Evolutionary conservation across 306 rosid genomes (phyloP).

Genomic region (Cicer cuneatum): DNA sequence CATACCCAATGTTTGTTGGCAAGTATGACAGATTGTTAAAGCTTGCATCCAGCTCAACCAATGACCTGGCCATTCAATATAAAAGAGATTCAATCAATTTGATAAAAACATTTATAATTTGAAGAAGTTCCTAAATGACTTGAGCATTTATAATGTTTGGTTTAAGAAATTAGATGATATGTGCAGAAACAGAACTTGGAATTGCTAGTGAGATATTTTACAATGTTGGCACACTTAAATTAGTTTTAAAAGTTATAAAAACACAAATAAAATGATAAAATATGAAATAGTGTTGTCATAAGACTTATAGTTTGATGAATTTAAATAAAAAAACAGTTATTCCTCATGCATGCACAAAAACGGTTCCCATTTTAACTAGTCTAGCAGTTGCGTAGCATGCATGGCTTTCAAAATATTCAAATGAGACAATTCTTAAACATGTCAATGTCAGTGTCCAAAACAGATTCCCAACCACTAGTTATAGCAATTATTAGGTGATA

Average conservation of each 20-base stretch:
- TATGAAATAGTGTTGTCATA: not conserved
- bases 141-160: constrained; percentile 2
- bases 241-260: constrained; percentile 2
- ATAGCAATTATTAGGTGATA: not conserved
- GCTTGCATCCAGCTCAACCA: constrained; percentile 95
- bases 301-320: not conserved
- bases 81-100: not conserved
- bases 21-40: constrained; percentile 78
- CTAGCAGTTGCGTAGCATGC: not conserved
- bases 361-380: constrained; percentile 15
- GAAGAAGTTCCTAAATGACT: constrained; percentile 21
- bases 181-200: constrained; percentile 24
- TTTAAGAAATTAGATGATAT: constrained; percentile 19
- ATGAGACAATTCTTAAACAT: constrained; percentile 8
- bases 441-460: not conserved
- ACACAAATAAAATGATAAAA: constrained; percentile 17
- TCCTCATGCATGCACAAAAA: not conserved
- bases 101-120: not conserved
- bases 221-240: not conserved
- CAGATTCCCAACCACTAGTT: constrained; percentile 17
- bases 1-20: constrained; percentile 94
- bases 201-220: constrained; percentile 6
- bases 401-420: constrained; percentile 25
- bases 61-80: constrained; percentile 64
- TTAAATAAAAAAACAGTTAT: constrained; percentile 11